Evolutionary conservation across 768 basidiomycete species (phyloP), one percentile per base, ranked within the genome.

Genomic region (Pisolithus orientalis): DNA sequence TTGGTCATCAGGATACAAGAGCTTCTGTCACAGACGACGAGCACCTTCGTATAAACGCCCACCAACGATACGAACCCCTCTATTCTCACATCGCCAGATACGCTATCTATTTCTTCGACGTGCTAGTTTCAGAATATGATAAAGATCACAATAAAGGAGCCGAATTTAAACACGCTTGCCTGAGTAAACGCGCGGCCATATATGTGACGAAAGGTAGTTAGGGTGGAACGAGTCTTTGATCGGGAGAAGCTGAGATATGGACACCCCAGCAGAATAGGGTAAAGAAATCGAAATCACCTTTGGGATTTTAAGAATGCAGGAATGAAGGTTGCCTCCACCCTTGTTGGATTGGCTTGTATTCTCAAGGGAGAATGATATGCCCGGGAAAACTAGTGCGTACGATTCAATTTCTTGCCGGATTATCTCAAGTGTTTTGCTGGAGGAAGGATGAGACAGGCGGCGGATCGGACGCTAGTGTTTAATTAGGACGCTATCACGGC

Each of bases 21-120:
- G 44, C 16, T 60, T 50, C 48, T 46, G 53, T 57, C 47, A 47
- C 9, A 38, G 44, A 60, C 58, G 52, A 54, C 58, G 53, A 59
- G 50, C 7, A n/a, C 93, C 74, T 86, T 92, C 21, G 89, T 84
- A 55, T 75, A 69, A 24, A 85, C 79, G 7, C 90, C 90, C 16
- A 80, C 78, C 5, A 92, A 73, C 63, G 90, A 89, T 51, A 96
- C 82, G 64, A 98, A 97, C 0, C 95, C 95, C 52, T 84, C 73
- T 7, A 91, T 70, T 42, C 66, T 77, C 60, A 86, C 67, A 14
- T 73, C 70, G 8, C 72, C 83, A n/a, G 67, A 73, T 32, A 59
- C 62, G 1, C 75, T 67, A 28, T 80, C 59, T 46, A 93, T 75
- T 51, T 80, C 77, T 55, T 92, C 85, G 7, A 87, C 78, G 58